Conservation (phyloP, 2,329 filamentous ascomycete genomes). For the Neofusicoccum ribis region DNA sequence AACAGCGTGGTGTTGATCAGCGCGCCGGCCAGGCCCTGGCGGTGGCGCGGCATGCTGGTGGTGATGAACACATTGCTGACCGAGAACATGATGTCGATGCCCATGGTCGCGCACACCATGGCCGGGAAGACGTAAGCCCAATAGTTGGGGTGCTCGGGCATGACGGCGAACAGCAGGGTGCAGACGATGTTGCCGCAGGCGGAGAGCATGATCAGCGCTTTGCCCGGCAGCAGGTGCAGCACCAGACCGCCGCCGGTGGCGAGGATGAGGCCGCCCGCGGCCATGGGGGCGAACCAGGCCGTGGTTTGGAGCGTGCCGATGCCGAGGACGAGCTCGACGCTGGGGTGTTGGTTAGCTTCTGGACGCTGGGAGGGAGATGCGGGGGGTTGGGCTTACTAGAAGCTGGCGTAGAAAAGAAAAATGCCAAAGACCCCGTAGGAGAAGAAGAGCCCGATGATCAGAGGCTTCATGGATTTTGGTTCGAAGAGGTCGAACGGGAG, state of each 20-base stretch:
- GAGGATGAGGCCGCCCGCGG: slow-evolving; percentile 66
- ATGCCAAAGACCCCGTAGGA: slow-evolving; percentile 41
- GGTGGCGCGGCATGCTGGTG: slow-evolving; percentile 63
- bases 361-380: slow-evolving; percentile 9
- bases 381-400: slow-evolving; percentile 26
- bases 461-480: slow-evolving; percentile 62
- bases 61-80: slow-evolving; percentile 74
- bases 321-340: slow-evolving; percentile 54
- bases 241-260: slow-evolving; percentile 63
- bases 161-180: slow-evolving; percentile 62
- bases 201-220: slow-evolving; percentile 62
- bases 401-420: slow-evolving; percentile 41
- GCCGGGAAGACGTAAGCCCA: slow-evolving; percentile 75
- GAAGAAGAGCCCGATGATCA: slow-evolving; percentile 46
- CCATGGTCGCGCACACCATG: slow-evolving; percentile 70
- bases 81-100: slow-evolving; percentile 74
- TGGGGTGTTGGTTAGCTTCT: slow-evolving; percentile 30
- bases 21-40: slow-evolving; percentile 42
- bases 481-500: slow-evolving; percentile 70
- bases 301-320: slow-evolving; percentile 57
- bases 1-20: slow-evolving; percentile 39
- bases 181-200: slow-evolving; percentile 59
- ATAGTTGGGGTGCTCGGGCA: slow-evolving; percentile 49
- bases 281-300: slow-evolving; percentile 69
- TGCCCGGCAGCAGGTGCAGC: slow-evolving; percentile 62